Evolutionary conservation across 129 eudicot genomes (phyloP).

Genomic region (Oenanthe sinensis): DNA sequence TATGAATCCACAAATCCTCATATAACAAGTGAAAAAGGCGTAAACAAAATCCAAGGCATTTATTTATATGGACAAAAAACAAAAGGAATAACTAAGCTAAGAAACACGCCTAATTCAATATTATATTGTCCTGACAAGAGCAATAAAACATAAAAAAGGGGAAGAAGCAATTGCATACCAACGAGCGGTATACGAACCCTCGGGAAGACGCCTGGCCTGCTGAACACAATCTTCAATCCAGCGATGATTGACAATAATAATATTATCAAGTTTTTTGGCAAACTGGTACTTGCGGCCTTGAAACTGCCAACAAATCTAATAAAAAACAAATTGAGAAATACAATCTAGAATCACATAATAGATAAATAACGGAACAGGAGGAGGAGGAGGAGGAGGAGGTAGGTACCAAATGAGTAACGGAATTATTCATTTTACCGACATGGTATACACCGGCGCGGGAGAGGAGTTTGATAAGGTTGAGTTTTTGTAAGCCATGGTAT

Average conservation of each 20-base stretch:
- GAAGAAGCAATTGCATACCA: constrained; percentile 31
- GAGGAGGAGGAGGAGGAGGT: not conserved
- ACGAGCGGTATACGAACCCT: constrained; percentile 39
- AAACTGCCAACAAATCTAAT: constrained; percentile 28
- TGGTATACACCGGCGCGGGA: not conserved
- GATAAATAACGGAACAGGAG: not conserved
- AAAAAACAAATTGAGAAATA: constrained; percentile 14
- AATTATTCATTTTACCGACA: not conserved
- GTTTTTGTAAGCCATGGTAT: not conserved
- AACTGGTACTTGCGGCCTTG: constrained; percentile 32
- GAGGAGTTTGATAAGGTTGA: not conserved
- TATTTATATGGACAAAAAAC: too few species aligned
- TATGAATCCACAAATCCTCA: not conserved
- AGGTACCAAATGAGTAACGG: not conserved
- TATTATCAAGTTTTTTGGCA: constrained; percentile 45
- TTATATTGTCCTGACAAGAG: too few species aligned
- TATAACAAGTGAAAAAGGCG: not conserved
- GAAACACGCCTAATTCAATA: not conserved
- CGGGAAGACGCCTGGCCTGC: constrained; percentile 53
- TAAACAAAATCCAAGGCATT: not conserved
- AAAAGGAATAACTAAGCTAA: too few species aligned
- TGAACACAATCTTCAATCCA: constrained; percentile 58
- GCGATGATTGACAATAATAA: constrained; percentile 2
- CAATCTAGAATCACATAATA: not conserved
- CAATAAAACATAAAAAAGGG: not conserved